A percentile compares a stretch with the other conserved stretches of the same genome.
phyloP scores from a whole-genome alignment of 75 land plant species.

The Azolla pinnata region DNA sequence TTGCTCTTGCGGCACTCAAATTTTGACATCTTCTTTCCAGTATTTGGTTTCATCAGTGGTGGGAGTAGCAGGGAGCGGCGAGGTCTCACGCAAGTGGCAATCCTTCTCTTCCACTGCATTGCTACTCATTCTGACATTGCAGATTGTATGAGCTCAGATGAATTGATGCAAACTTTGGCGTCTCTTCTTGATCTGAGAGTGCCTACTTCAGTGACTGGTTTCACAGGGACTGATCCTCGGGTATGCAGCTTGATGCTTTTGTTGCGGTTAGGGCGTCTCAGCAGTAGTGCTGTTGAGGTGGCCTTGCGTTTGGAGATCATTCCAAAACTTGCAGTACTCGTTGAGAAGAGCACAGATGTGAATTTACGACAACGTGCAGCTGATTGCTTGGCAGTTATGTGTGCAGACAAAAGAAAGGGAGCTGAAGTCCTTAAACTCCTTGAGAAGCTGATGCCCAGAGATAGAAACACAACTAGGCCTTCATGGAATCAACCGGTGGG shows the following conservation, averaged over 20 bases:
- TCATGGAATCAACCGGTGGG: conserved; percentile 26
- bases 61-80: conserved; percentile 16
- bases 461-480: conserved; percentile 13
- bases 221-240: conserved; percentile 41
- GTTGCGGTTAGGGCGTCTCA: conserved; percentile 29
- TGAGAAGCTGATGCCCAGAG: conserved; percentile 29
- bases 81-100: conserved; percentile 39
- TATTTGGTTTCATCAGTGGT: conserved; percentile 24
- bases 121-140: conserved; percentile 43
- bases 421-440: conserved; percentile 22
- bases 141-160: conserved; percentile 43
- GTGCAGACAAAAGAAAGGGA: conserved; percentile 37
- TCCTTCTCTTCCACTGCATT: conserved; percentile 31
- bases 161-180: conserved; percentile 24
- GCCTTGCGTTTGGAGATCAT: conserved; percentile 19
- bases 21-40: conserved; percentile 37
- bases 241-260: conserved; percentile 36
- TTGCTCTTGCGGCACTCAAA: conserved; percentile 27
- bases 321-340: conserved; percentile 20
- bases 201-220: conserved; percentile 24
- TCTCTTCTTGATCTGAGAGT: conserved; percentile 30
- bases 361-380: conserved; percentile 27
- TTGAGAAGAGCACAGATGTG: conserved; percentile 11
- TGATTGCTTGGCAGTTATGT: conserved; percentile 44
- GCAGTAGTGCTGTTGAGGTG: conserved; percentile 33